Conservation (phyloP, 164 flowering plant genomes). For the Pachysandra terminalis region DNA sequence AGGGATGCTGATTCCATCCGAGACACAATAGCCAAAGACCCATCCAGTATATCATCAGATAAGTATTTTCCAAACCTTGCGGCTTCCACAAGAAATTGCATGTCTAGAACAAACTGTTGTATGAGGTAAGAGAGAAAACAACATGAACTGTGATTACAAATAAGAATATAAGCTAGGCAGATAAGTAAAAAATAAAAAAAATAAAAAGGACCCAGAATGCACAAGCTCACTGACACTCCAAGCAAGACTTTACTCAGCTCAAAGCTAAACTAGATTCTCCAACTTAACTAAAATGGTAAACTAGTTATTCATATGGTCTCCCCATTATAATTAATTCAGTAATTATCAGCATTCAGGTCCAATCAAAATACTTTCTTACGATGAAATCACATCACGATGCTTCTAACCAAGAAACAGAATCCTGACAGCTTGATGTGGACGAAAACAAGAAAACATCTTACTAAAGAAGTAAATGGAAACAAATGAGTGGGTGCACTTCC, state of each 20-base stretch:
- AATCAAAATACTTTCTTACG: not conserved
- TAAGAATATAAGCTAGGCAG: not conserved
- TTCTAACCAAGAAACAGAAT: not conserved
- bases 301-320: not conserved
- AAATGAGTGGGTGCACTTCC: not conserved
- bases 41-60: slow-evolving; percentile 25
- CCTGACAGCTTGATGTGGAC: not conserved
- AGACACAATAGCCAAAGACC: slow-evolving; percentile 26
- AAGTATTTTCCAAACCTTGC: slow-evolving; percentile 47
- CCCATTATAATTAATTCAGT: not conserved
- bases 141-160: not conserved
- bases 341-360: not conserved
- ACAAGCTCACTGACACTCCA: not conserved
- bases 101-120: slow-evolving; percentile 49
- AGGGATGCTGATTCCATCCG: slow-evolving; percentile 33
- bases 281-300: not conserved
- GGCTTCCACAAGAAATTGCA: slow-evolving; percentile 52
- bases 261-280: not conserved
- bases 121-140: slow-evolving; percentile 1
- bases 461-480: not conserved
- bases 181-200: no score
- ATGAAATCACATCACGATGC: not conserved
- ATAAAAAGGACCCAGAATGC: not conserved
- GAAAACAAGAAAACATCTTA: not conserved
- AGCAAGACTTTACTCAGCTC: not conserved